Evolutionary conservation across 148 eudicot species (phyloP).

Genomic region (Fagopyrum homotropicum): DNA sequence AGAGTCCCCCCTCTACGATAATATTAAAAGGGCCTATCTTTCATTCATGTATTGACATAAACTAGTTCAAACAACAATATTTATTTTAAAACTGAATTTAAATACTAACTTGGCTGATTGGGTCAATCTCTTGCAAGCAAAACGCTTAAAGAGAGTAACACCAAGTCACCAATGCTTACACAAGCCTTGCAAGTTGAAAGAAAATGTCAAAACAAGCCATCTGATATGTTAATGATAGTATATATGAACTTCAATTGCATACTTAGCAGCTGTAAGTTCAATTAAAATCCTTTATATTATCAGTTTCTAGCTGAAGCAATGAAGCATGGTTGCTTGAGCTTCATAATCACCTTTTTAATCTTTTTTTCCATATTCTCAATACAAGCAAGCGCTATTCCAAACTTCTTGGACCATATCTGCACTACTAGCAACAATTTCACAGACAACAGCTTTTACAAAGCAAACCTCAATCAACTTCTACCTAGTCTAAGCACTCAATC

Average conservation of each 20-base stretch:
- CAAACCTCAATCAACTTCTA: background rate
- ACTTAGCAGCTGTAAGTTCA: background rate
- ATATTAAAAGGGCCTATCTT: too few species aligned
- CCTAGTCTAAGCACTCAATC: background rate
- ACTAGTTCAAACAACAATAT: too few species aligned
- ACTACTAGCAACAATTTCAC: background rate
- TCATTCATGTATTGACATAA: too few species aligned
- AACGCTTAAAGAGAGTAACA: too few species aligned
- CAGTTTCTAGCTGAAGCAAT: background rate
- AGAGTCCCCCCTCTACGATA: too few species aligned
- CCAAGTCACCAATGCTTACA: too few species aligned
- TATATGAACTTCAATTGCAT: background rate
- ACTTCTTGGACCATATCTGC: background rate
- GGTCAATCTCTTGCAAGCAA: too few species aligned
- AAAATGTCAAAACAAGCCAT: background rate
- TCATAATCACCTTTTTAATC: background rate
- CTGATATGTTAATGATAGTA: background rate
- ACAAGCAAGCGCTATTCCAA: background rate
- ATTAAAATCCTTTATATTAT: background rate
- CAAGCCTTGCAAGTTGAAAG: too few species aligned
- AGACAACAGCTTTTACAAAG: conserved; percentile 2
- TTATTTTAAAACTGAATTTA: too few species aligned
- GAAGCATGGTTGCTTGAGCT: background rate
- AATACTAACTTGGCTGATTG: too few species aligned
- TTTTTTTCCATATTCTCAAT: background rate